These are phyloP conservation scores for Teratosphaeria epicoccoides DNA, from an alignment of 2,329 filamentous ascomycete genomes.

Conservation along the genomic window DNA sequence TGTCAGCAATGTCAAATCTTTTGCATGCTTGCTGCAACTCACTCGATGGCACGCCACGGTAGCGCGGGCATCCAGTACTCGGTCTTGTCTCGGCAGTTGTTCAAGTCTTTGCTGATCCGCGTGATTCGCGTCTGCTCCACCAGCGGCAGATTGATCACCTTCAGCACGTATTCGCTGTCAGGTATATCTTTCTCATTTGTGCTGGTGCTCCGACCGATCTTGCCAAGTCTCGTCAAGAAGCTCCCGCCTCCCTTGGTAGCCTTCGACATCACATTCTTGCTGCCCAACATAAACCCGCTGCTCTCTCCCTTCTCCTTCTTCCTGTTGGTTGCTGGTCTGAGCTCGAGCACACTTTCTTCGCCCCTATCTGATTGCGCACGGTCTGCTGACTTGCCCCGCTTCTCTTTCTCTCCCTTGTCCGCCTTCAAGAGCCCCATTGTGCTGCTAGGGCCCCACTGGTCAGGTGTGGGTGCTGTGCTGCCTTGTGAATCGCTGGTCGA, in stretches of 20 bases:
- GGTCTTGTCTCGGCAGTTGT: constrained; percentile 85
- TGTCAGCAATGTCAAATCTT: constrained; percentile 6
- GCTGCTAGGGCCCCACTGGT: constrained; percentile 7
- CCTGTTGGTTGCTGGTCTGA: constrained; percentile 7
- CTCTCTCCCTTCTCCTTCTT: constrained; percentile 17
- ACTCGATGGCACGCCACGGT: constrained; percentile 89
- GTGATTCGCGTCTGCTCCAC: constrained; percentile 85
- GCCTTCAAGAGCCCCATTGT: constrained; percentile 13
- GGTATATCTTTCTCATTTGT: constrained; percentile 52
- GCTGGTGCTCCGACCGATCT: constrained; percentile 44
- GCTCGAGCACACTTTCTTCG: constrained; percentile 15
- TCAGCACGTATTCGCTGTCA: constrained; percentile 73
- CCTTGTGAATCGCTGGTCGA: constrained; percentile 15
- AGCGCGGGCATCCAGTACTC: constrained; percentile 98
- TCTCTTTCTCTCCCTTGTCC: constrained; percentile 13
- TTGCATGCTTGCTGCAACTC: constrained; percentile 22
- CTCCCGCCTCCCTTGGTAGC: constrained; percentile 15
- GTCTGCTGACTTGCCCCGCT: constrained; percentile 25
- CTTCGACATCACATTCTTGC: constrained; percentile 21
- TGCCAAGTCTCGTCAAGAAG: constrained; percentile 17
- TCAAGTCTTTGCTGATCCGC: constrained; percentile 78
- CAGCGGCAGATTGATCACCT: constrained; percentile 75
- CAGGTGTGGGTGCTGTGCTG: constrained; percentile 21
- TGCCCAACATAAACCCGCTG: constrained; percentile 17
- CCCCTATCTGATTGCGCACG: constrained; percentile 15